Conservation (phyloP, 768 basidiomycete species). For the Lentinula lateritia region DNA sequence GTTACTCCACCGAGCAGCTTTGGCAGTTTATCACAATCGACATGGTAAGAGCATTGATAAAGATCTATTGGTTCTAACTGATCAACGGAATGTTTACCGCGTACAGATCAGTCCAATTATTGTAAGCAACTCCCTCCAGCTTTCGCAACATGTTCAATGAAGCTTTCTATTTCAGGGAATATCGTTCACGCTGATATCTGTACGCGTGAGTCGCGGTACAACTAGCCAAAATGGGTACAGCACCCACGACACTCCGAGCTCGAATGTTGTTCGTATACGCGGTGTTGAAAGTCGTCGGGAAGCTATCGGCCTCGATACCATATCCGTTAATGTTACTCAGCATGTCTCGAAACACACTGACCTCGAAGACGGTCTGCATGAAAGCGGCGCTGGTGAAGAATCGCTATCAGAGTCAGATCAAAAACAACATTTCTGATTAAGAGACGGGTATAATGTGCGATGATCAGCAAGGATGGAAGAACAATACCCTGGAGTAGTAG, state of each 20-base stretch:
- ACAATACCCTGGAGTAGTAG: no score
- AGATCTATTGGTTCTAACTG: neutral
- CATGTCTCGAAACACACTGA: neutral
- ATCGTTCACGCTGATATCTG: constrained; percentile 3
- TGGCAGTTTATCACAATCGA: constrained; percentile 1
- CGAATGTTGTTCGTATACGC: neutral
- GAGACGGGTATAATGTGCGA: no score
- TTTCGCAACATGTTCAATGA: neutral
- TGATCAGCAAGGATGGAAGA: no score
- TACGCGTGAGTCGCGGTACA: neutral
- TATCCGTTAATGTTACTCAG: neutral
- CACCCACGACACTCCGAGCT: neutral
- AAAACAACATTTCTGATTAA: neutral
- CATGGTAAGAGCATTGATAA: neutral
- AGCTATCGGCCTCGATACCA: neutral
- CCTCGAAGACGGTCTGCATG: neutral
- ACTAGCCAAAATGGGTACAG: neutral
- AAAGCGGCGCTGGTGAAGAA: neutral
- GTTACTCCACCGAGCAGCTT: neutral
- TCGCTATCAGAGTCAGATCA: neutral
- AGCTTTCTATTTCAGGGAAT: neutral
- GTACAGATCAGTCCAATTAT: neutral
- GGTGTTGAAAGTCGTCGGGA: neutral
- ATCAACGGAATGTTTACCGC: neutral
- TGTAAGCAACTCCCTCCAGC: neutral